These are phyloP conservation scores for Acanthamoeba sp. DNA, from an alignment of 208 protist species.

Conservation along the genomic window DNA sequence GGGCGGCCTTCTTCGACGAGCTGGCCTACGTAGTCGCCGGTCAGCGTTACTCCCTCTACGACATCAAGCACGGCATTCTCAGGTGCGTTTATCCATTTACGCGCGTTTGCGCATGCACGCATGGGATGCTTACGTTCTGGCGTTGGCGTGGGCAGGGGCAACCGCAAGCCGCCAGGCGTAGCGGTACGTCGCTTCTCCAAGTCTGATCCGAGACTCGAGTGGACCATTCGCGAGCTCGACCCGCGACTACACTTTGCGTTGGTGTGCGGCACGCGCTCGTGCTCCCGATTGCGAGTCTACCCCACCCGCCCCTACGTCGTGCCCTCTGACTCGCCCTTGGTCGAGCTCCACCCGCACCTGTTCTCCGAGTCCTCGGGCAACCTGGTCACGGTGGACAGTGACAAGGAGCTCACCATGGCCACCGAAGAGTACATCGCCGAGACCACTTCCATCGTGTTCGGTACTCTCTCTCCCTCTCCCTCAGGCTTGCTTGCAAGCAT, in stretches of 20 bases:
- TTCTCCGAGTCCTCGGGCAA: not conserved
- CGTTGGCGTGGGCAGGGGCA: not conserved
- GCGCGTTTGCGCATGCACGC: not conserved
- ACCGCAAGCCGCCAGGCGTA: conserved; percentile 63
- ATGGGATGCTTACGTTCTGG: not conserved
- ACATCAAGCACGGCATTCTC: conserved; percentile 67
- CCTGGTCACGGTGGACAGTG: not conserved
- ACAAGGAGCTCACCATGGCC: conserved; percentile 56
- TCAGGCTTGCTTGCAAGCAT: no score
- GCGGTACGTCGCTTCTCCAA: conserved; percentile 61
- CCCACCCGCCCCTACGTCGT: conserved; percentile 2
- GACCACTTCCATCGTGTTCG: conserved; percentile 37
- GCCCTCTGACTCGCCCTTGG: not conserved
- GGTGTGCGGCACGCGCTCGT: conserved; percentile 62
- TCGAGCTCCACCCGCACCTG: not conserved
- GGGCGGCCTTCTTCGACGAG: conserved; percentile 70
- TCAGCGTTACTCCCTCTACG: conserved; percentile 65
- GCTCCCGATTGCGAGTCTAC: conserved; percentile 17
- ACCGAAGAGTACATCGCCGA: conserved; percentile 38
- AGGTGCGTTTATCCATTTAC: not conserved
- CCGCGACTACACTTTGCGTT: conserved; percentile 57
- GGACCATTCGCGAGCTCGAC: conserved; percentile 11
- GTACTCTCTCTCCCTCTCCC: not conserved
- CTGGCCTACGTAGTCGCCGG: conserved; percentile 53
- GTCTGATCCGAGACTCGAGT: conserved; percentile 21